Base-by-base conservation (phyloP, 2,329 filamentous ascomycete species). In the Verticillium isaacii region DNA sequence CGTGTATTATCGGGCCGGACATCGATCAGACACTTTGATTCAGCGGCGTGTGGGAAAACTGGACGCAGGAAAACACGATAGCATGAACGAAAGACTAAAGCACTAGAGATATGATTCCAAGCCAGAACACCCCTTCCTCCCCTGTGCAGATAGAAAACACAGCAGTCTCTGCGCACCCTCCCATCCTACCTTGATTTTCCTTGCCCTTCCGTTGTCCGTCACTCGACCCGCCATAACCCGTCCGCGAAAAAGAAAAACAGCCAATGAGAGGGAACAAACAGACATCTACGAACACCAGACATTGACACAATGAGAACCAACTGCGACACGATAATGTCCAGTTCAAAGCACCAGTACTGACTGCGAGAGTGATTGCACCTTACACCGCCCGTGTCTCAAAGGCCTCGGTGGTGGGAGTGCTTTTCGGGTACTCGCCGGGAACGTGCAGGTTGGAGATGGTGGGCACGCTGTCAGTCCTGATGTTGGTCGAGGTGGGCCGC, bases 381-480 rank as follows among this genome's bases (percentile, higher is more conserved):
- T 56, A 56, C 25, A 32, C 37, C 9, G 57, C 15, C n/a, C 37
- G 32, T 14, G 56, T 60, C 8, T 36, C 54, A 8, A 45, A 57
- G 9, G 34, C 7, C 39, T 60, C 59, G 15, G 36, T 56, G 23
- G 60, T 45, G 11, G 60, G 57, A 4, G 60, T 67, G 60, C 64
- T 71, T 65, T 74, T 79, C 9, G 87, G 87, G 70, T 82, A 92
- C 66, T 88, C 82, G 12, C 89, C 89, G 3, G 89, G 89, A 19
- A 92, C 83, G 69, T 90, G 88, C 58, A 92, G 74, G 69, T 88
- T 83, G 60, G 86, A 87, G 55, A 90, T 84, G 32, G 82, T 85
- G 14, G 81, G 79, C 7, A 80, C 77, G 66, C 82, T 80, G 56
- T 79, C 75, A 15, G 73, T 75, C 57, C 78, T 70, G 7, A 56